Percentiles rank a stretch among this genome's conserved stretches.
Evolutionary conservation across 1,284 basidiomycete genomes (phyloP).

Genomic region (Termitomyces sp.): DNA sequence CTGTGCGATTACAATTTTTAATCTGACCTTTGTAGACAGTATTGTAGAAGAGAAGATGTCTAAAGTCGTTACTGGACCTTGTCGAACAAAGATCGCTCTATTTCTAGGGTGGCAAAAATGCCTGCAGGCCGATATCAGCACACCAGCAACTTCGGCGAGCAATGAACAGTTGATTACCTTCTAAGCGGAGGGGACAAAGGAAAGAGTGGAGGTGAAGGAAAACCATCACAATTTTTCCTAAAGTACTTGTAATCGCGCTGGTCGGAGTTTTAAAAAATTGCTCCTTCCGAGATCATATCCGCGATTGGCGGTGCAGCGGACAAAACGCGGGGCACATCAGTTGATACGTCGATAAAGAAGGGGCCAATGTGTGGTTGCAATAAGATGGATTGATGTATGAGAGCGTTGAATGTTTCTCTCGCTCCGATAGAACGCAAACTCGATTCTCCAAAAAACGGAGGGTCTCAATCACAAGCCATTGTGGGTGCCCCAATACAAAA

Average conservation of each 20-base stretch:
- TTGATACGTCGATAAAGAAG: neutral
- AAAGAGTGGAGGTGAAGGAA: constrained; percentile 22
- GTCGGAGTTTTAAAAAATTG: constrained; percentile 36
- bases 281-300: constrained; percentile 17
- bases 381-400: neutral
- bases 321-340: constrained; percentile 21
- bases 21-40: constrained; percentile 32
- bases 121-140: constrained; percentile 28
- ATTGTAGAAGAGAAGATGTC: constrained; percentile 25
- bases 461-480: neutral
- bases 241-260: constrained; percentile 23
- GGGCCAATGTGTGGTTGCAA: too few relatives aligned
- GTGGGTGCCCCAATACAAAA: neutral
- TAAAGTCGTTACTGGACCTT: constrained; percentile 40
- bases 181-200: constrained; percentile 36
- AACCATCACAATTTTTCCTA: constrained; percentile 18
- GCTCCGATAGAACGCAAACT: too few relatives aligned
- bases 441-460: neutral
- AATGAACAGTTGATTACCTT: constrained; percentile 34
- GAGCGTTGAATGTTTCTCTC: neutral
- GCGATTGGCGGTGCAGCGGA: constrained; percentile 15
- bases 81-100: constrained; percentile 51
- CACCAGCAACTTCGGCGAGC: constrained; percentile 7
- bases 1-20: neutral
- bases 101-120: constrained; percentile 45